These are phyloP conservation scores for Xylariaceae sp. DNA, from an alignment of 2,329 filamentous ascomycete species.

Conservation along the genomic window DNA sequence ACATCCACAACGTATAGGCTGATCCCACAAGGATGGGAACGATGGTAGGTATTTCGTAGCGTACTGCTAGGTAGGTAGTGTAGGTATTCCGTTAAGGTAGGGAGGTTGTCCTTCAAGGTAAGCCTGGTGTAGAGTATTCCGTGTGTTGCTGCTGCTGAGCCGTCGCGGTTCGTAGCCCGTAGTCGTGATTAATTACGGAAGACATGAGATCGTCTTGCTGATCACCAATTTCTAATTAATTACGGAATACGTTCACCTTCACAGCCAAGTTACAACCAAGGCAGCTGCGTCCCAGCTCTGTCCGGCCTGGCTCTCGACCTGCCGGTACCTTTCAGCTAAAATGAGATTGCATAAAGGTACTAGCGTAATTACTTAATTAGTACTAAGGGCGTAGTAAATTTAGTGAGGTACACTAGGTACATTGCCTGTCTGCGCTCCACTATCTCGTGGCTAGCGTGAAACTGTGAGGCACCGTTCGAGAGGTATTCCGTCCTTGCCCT, in stretches of 20 bases:
- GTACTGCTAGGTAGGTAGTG: background rate
- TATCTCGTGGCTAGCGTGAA: background rate
- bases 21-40: conserved; percentile 10
- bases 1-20: conserved; percentile 2
- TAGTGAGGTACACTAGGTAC: background rate
- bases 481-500: background rate
- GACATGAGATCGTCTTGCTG: background rate
- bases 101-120: no score
- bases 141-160: background rate
- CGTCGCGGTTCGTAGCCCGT: background rate
- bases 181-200: background rate
- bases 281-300: background rate
- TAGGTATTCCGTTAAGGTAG: background rate
- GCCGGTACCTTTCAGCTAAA: background rate
- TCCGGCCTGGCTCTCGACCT: background rate
- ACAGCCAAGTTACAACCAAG: background rate
- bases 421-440: background rate
- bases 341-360: background rate
- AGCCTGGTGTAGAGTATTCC: background rate
- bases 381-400: background rate
- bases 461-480: background rate
- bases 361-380: background rate
- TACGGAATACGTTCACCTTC: background rate
- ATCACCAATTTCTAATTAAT: background rate
- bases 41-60: background rate